phyloP scores from a whole-genome alignment of 2,329 filamentous ascomycete genomes.

The Neopestalotiopsis clavispora region DNA sequence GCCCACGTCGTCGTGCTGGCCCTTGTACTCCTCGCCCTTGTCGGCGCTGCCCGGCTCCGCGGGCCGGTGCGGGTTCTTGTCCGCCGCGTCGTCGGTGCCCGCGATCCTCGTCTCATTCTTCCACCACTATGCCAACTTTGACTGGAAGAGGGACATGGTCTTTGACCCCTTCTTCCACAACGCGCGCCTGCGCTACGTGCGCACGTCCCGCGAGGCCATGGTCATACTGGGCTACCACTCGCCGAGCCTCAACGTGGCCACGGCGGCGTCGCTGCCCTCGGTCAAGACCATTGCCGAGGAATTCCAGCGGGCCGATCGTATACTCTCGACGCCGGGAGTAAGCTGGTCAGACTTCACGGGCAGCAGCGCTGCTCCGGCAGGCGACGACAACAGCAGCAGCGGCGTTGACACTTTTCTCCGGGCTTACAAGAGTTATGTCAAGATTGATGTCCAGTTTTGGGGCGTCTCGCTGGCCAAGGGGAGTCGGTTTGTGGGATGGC shows the following conservation, averaged over 20 bases:
- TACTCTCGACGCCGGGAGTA: constrained; percentile 40
- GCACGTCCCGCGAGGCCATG: constrained; percentile 63
- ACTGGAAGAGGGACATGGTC: constrained; percentile 60
- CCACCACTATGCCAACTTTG: constrained; percentile 62
- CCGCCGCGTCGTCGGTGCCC: constrained; percentile 46
- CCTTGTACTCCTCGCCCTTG: constrained; percentile 24
- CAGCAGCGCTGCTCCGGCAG: background rate
- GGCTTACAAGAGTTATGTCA: constrained; percentile 59
- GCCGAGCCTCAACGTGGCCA: constrained; percentile 64
- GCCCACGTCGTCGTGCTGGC: constrained; percentile 27
- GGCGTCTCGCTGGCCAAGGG: constrained; percentile 60
- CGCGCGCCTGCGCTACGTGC: constrained; percentile 53
- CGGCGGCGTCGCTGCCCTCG: constrained; percentile 57
- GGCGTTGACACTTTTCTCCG: constrained; percentile 54
- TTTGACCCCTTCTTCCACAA: constrained; percentile 67
- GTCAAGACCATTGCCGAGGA: constrained; percentile 56
- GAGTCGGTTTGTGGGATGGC: constrained; percentile 63
- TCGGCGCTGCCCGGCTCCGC: constrained; percentile 6
- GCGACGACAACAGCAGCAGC: constrained; percentile 11
- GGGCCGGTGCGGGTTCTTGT: constrained; percentile 35
- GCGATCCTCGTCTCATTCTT: constrained; percentile 67
- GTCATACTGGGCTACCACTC: constrained; percentile 67
- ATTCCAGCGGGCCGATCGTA: constrained; percentile 48
- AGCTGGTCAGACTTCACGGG: constrained; percentile 51
- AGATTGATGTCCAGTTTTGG: constrained; percentile 70